Percentiles rank a stretch among this genome's conserved stretches.
These are phyloP conservation scores for Andrographis paniculata DNA, from an alignment of 305 asterid genomes.

Conservation along the genomic window DNA sequence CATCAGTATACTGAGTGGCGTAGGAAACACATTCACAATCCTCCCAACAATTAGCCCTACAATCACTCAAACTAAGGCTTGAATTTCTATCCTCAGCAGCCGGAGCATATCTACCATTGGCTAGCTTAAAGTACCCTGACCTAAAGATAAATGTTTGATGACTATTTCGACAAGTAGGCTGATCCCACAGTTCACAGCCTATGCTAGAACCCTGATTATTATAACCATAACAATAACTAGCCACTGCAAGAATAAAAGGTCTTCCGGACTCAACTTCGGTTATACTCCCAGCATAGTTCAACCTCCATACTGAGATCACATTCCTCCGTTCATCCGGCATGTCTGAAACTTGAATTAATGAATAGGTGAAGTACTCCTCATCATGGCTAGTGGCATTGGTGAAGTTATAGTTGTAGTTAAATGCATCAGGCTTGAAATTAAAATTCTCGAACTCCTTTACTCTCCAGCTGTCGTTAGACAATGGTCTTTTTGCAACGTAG, in stretches of 20 bases:
- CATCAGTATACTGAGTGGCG: not conserved
- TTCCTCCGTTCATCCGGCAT: not conserved
- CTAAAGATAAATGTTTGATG: constrained; percentile 14
- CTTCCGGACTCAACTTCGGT: not conserved
- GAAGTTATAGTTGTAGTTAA: constrained; percentile 18
- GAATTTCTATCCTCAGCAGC: constrained; percentile 3
- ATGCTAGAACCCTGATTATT: not conserved
- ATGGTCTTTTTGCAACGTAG: constrained; percentile 1
- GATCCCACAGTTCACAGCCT: constrained; percentile 24
- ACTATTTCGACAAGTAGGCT: constrained; percentile 24
- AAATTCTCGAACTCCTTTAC: constrained; percentile 19
- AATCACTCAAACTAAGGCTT: constrained; percentile 31
- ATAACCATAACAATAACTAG: constrained; percentile 22
- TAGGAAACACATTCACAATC: constrained; percentile 30
- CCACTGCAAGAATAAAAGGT: not conserved
- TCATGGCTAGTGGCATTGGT: not conserved
- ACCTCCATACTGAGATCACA: constrained; percentile 20
- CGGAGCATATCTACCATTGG: not conserved
- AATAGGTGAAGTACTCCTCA: constrained; percentile 22
- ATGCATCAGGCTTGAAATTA: not conserved
- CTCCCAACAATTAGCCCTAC: constrained; percentile 30
- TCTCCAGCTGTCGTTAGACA: constrained; percentile 4
- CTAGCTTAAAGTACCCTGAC: constrained; percentile 19
- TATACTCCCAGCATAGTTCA: constrained; percentile 16
- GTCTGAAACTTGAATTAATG: not conserved